Conservation (phyloP, 768 basidiomycete species). For the Kwoniella botswanensis region DNA sequence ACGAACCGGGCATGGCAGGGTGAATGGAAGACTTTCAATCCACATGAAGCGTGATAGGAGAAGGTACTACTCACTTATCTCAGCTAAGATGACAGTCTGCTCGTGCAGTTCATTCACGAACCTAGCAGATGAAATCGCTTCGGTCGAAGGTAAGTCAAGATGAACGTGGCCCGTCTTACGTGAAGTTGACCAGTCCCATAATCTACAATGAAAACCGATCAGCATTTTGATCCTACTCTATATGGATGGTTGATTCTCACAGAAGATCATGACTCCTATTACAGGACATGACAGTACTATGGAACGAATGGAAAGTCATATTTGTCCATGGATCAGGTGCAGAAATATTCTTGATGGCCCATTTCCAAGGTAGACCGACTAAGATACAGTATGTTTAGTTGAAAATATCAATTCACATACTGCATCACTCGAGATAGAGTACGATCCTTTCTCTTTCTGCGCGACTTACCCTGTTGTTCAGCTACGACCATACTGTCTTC, state of each 20-base stretch:
- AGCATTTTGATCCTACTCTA: not conserved
- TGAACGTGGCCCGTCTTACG: slow-evolving; percentile 33
- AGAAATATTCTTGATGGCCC: slow-evolving; percentile 43
- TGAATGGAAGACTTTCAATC: not conserved
- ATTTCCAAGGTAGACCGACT: slow-evolving; percentile 52
- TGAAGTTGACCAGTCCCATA: slow-evolving; percentile 45
- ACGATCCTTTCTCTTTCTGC: not conserved
- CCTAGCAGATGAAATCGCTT: slow-evolving; percentile 32
- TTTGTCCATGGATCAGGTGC: slow-evolving; percentile 42
- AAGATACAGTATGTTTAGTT: not conserved
- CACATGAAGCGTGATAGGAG: too few species aligned
- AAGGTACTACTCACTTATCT: slow-evolving; percentile 37
- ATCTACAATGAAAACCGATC: slow-evolving; percentile 14
- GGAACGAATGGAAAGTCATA: slow-evolving; percentile 43
- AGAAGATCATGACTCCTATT: slow-evolving; percentile 33
- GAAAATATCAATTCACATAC: too few species aligned
- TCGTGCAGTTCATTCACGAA: slow-evolving; percentile 53
- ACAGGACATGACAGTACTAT: slow-evolving; percentile 34
- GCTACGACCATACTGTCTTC: slow-evolving; percentile 50
- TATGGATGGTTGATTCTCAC: slow-evolving; percentile 15
- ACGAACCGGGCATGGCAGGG: not conserved
- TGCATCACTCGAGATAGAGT: not conserved
- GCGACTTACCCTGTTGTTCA: slow-evolving; percentile 47
- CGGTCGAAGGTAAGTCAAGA: slow-evolving; percentile 29
- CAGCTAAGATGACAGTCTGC: slow-evolving; percentile 41